Percentiles rank a stretch among this genome's conserved stretches.
Evolutionary conservation across 768 basidiomycete genomes (phyloP).

Genomic region (Leccinellum luteum): DNA sequence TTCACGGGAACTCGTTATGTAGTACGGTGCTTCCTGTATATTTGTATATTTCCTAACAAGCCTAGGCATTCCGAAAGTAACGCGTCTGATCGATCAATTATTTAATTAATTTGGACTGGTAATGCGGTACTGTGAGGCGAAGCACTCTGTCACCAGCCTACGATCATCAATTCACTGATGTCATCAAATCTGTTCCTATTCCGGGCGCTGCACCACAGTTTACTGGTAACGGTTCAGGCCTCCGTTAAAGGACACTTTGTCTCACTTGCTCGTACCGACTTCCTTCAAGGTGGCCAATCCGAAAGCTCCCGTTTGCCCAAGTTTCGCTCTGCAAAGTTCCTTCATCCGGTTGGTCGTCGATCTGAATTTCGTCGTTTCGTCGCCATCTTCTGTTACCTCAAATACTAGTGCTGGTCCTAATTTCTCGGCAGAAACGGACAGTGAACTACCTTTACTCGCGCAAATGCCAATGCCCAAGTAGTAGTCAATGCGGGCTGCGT

Average conservation of each 20-base stretch:
- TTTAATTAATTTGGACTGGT: too few species aligned
- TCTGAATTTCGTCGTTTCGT: slow-evolving; percentile 1
- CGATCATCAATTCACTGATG: neutral
- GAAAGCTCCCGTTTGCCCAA: neutral
- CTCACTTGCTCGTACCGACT: neutral
- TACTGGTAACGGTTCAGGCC: too few species aligned
- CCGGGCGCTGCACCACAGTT: neutral
- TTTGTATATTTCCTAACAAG: too few species aligned
- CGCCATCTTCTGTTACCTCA: neutral
- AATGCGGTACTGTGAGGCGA: too few species aligned
- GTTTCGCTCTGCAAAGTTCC: neutral
- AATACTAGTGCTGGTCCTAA: slow-evolving; percentile 3
- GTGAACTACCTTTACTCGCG: neutral
- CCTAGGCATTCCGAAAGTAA: too few species aligned
- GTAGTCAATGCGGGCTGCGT: neutral
- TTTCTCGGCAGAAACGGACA: neutral
- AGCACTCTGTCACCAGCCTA: neutral
- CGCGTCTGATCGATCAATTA: too few species aligned
- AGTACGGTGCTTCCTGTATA: too few species aligned
- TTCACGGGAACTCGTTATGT: too few species aligned
- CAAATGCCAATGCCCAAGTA: slow-evolving; percentile 5
- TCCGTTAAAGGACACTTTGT: neutral
- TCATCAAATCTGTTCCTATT: neutral
- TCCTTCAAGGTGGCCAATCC: neutral
- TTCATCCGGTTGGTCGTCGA: slow-evolving; percentile 1